Percentiles rank a stretch among this genome's conserved stretches.
Conservation (phyloP, 371 early-diverging fungal species). For the Apophysomyces sp. region DNA sequence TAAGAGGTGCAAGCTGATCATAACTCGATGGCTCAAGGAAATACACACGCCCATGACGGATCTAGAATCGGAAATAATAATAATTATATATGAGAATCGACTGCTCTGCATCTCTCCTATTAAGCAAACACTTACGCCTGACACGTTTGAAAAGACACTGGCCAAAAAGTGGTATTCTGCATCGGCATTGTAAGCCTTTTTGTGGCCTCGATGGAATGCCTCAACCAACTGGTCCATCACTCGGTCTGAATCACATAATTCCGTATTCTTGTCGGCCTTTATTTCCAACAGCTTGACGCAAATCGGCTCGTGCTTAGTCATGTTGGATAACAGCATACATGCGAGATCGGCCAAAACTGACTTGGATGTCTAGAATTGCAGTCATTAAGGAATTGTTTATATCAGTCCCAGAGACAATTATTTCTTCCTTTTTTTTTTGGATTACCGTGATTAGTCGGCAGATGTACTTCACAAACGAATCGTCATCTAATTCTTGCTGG, state of each 20-base stretch:
- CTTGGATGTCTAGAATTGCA: slow-evolving; percentile 43
- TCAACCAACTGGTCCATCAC: slow-evolving; percentile 85
- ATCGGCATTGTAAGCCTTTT: slow-evolving; percentile 75
- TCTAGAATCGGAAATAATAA: slow-evolving; percentile 20
- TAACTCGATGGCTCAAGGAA: slow-evolving; percentile 61
- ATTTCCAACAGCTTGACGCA: slow-evolving; percentile 55
- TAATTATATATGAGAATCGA: not conserved
- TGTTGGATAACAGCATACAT: slow-evolving; percentile 92
- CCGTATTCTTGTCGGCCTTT: slow-evolving; percentile 42
- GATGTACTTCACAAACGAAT: slow-evolving; percentile 64
- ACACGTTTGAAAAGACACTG: slow-evolving; percentile 91
- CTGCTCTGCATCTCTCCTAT: not conserved
- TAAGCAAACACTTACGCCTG: slow-evolving; percentile 45
- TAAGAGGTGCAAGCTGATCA: slow-evolving; percentile 67
- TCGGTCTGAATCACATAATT: slow-evolving; percentile 39
- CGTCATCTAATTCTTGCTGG: slow-evolving; percentile 62
- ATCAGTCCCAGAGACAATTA: not conserved
- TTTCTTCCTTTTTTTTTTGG: not conserved
- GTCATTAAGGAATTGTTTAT: not conserved
- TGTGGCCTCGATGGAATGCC: slow-evolving; percentile 79
- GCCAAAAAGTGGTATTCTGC: slow-evolving; percentile 87
- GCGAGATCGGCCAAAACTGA: slow-evolving; percentile 73
- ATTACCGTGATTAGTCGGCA: slow-evolving; percentile 68
- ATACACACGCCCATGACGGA: slow-evolving; percentile 70
- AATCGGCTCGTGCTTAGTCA: slow-evolving; percentile 72